phyloP scores from a whole-genome alignment of 163 green algal species.

The Picocystis sp. region DNA sequence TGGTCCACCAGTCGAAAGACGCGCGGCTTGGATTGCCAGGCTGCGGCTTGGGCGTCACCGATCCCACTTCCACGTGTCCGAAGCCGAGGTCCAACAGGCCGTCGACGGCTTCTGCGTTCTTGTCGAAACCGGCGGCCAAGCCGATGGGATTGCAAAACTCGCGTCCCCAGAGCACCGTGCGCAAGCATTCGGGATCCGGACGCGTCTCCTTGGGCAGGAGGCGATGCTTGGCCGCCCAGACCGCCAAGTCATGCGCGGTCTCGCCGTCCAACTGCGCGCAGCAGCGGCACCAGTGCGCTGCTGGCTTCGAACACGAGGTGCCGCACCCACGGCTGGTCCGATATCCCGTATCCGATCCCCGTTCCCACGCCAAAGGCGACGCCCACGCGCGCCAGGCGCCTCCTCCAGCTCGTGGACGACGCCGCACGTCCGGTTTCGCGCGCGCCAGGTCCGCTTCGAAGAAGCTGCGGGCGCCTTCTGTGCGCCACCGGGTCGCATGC shows the following conservation, averaged over 20 bases:
- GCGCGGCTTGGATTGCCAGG: slow-evolving; percentile 78
- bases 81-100: slow-evolving; percentile 69
- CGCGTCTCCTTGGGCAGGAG: slow-evolving; percentile 53
- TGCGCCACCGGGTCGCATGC: too few species aligned
- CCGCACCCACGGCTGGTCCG: too few species aligned
- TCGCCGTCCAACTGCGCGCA: slow-evolving; percentile 63
- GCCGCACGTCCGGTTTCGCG: too few species aligned
- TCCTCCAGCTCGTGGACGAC: too few species aligned
- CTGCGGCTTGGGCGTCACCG: slow-evolving; percentile 79
- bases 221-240: slow-evolving; percentile 37
- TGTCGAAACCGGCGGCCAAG: slow-evolving; percentile 94
- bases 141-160: slow-evolving; percentile 82
- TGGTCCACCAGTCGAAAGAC: slow-evolving; percentile 73
- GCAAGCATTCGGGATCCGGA: slow-evolving; percentile 40
- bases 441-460: too few species aligned
- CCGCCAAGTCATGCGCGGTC: slow-evolving; percentile 46
- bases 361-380: too few species aligned
- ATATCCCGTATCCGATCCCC: too few species aligned
- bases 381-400: too few species aligned
- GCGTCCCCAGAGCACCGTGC: slow-evolving; percentile 48
- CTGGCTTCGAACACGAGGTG: too few species aligned
- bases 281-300: slow-evolving; percentile 19
- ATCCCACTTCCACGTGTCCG: slow-evolving; percentile 91
- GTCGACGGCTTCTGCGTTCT: slow-evolving; percentile 21
- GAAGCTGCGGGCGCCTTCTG: too few species aligned